Evolutionary conservation across 768 basidiomycete species (phyloP).

Genomic region (Trametes maxima): DNA sequence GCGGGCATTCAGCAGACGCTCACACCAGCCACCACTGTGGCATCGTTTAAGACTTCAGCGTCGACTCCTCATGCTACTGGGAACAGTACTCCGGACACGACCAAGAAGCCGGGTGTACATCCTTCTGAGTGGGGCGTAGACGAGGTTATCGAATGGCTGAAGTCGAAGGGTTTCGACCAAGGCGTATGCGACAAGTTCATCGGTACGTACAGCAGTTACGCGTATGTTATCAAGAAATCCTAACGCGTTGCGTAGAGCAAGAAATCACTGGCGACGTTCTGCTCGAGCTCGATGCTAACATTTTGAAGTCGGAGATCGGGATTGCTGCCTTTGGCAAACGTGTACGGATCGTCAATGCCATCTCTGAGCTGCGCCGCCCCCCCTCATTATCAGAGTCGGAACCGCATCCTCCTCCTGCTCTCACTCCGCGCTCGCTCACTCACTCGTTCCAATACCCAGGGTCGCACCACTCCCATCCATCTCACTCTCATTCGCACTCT

Average conservation of each 20-base stretch:
- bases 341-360: conserved; percentile 89
- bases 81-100: conserved; percentile 9
- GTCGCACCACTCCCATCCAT: conserved; percentile 33
- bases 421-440: conserved; percentile 27
- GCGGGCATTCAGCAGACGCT: conserved; percentile 31
- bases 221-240: background rate
- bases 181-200: conserved; percentile 83
- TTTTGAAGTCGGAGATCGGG: conserved; percentile 92
- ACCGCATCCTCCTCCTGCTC: conserved; percentile 20
- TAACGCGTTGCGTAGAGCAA: conserved; percentile 65
- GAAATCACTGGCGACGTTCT: conserved; percentile 98
- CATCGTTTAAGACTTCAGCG: conserved; percentile 19
- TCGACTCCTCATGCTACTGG: conserved; percentile 5
- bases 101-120: conserved; percentile 41
- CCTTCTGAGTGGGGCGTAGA: conserved; percentile 84
- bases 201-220: conserved; percentile 50
- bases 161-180: conserved; percentile 80
- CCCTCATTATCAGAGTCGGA: conserved; percentile 62
- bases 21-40: conserved; percentile 28
- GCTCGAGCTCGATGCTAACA: conserved; percentile 87
- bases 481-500: conserved; percentile 39
- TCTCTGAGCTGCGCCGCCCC: conserved; percentile 80
- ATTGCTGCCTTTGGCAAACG: conserved; percentile 95
- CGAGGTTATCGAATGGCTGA: conserved; percentile 89
- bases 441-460: conserved; percentile 30